Base-by-base conservation (phyloP, 192 early-diverging fungal species). In the Gorgonomyces haynaldii region DNA sequence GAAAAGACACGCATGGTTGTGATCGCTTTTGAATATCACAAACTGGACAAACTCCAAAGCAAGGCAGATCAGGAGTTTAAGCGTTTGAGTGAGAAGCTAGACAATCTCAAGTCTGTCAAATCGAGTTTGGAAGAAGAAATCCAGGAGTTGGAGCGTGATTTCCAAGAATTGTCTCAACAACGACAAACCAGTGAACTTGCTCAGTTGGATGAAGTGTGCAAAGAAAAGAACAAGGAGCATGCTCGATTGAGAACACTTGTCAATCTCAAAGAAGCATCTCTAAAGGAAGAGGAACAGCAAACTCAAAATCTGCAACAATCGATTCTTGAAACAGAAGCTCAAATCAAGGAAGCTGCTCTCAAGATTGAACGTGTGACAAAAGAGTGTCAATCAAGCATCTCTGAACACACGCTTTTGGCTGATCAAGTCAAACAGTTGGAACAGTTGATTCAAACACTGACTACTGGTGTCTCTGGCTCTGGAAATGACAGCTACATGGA, bases 401-500 rank as follows among this genome's bases (percentile, higher is more conserved):
- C 61, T 6, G 56, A 38, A 3, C 65, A 83, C 54, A 70, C 81
- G 29, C 58, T 66, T 3, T 77, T 82, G 52, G 52, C 55, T 0
- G 60, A 82, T 26, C 60, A 74, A 31, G 65, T 83, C 13, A 68
- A 73, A 21, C 69, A 74, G 40, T 65, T 71, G 2, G 88, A 93
- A 38, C 85, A 94, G 47, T 70, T 98, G 23, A 58, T 98, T 12
- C 85, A 91, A 56, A 91, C 90, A 3, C 72, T 98, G 20, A 87
- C 89, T 1, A 98, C 92, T 0, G 96, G 96, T 19, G 62, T 98
- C 1, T 78, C 82, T 37, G 88, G 92, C 56, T 91, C 92, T 4
- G 81, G 91, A 45, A 88, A 98, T 47, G 88, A 84, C 54, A 91
- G 95, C 1, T 98, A 94, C 48, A 82, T 91, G 81, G 85, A 95